Conservation (phyloP, 805 yeast species). For the Wickerhamomyces xylosicus region DNA sequence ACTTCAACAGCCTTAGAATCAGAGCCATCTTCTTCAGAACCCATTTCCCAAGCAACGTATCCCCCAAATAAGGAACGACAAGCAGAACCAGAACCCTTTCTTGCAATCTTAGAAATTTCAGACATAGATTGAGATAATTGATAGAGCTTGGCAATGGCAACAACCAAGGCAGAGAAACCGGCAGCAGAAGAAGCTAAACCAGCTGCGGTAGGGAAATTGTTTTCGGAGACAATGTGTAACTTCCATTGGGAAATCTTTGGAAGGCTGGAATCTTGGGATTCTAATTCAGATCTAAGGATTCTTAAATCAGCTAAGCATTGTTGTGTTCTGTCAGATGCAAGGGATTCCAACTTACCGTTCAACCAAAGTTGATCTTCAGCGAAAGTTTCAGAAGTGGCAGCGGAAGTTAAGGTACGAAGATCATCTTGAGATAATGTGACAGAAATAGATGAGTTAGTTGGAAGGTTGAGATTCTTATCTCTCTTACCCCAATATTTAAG, state of each 20-base stretch:
- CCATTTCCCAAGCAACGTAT: constrained; percentile 99
- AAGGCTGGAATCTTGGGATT: constrained; percentile 36
- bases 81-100: constrained; percentile 98
- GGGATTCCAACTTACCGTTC: constrained; percentile 74
- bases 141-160: constrained; percentile 78
- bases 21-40: constrained; percentile 58
- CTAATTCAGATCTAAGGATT: constrained; percentile 50
- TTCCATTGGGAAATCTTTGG: constrained; percentile 56
- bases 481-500: constrained; percentile 98
- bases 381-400: constrained; percentile 51
- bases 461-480: constrained; percentile 78
- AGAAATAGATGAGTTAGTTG: constrained; percentile 93
- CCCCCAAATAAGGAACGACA: constrained; percentile 97
- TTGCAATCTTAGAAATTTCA: constrained; percentile 85
- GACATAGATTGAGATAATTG: constrained; percentile 76
- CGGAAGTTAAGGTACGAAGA: constrained; percentile 86
- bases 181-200: constrained; percentile 98
- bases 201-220: constrained; percentile 98
- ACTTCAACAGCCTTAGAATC: constrained; percentile 93
- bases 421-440: constrained; percentile 90
- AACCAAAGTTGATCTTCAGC: constrained; percentile 66
- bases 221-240: constrained; percentile 80
- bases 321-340: constrained; percentile 50
- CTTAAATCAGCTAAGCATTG: constrained; percentile 75
- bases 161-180: constrained; percentile 93